Evolutionary conservation across 768 basidiomycete species (phyloP).

Genomic region (Pleurotus eryngii): DNA sequence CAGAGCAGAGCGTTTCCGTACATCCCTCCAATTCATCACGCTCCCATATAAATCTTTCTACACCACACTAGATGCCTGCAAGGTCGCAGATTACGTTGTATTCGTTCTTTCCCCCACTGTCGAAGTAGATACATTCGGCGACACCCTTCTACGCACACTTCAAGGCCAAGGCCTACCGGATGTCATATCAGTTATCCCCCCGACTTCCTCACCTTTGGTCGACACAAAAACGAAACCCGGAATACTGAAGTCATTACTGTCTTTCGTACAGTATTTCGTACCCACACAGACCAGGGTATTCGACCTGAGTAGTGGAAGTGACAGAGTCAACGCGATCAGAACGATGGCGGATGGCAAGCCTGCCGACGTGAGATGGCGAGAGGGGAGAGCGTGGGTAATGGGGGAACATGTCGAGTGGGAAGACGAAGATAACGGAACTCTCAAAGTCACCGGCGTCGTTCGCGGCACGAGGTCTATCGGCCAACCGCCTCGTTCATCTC

Average conservation of each 20-base stretch:
- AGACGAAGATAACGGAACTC: slow-evolving; percentile 35
- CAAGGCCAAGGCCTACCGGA: slow-evolving; percentile 91
- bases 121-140: slow-evolving; percentile 85
- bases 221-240: slow-evolving; percentile 63
- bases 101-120: slow-evolving; percentile 76
- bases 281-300: slow-evolving; percentile 76
- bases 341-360: slow-evolving; percentile 85
- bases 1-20: slow-evolving; percentile 88
- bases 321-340: slow-evolving; percentile 70
- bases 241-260: slow-evolving; percentile 83
- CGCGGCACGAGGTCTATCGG: slow-evolving; percentile 76
- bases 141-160: slow-evolving; percentile 80
- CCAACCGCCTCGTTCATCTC: slow-evolving; percentile 83
- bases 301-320: slow-evolving; percentile 63
- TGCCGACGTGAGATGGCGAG: slow-evolving; percentile 75
- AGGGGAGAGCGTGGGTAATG: slow-evolving; percentile 73
- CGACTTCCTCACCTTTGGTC: slow-evolving; percentile 35
- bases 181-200: slow-evolving; percentile 70
- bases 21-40: slow-evolving; percentile 83
- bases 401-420: slow-evolving; percentile 62
- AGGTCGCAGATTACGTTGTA: slow-evolving; percentile 88
- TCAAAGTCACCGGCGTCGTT: slow-evolving; percentile 81
- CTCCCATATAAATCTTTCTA: slow-evolving; percentile 72
- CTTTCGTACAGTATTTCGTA: slow-evolving; percentile 94
- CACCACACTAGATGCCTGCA: slow-evolving; percentile 77